Conservation (phyloP, 805 yeast species). For the Kluyveromyces wickerhamii region DNA sequence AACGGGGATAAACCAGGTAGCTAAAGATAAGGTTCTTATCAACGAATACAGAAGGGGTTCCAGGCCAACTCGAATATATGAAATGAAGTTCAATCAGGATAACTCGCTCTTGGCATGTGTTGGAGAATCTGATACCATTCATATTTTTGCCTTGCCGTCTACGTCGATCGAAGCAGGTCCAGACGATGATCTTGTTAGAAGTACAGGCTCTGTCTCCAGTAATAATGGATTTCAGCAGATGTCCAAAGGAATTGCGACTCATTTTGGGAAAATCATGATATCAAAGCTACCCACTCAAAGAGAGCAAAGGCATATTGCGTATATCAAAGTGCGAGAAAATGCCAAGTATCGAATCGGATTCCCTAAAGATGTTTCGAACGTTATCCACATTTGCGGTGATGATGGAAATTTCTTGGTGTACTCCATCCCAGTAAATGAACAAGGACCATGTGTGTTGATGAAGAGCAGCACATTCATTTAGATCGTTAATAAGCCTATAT, state of each 20-base stretch:
- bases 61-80: constrained; percentile 63
- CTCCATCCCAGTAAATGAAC: constrained; percentile 21
- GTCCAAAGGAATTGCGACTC: constrained; percentile 19
- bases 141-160: constrained; percentile 65
- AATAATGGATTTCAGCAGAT: neutral
- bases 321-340: constrained; percentile 19
- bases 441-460: constrained; percentile 23
- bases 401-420: constrained; percentile 24
- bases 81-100: constrained; percentile 57
- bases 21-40: constrained; percentile 14
- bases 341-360: constrained; percentile 21
- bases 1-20: constrained; percentile 39
- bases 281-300: constrained; percentile 26
- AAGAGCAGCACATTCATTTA: constrained; percentile 16
- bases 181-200: constrained; percentile 2
- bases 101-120: constrained; percentile 67
- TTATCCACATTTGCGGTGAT: constrained; percentile 23
- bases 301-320: constrained; percentile 25
- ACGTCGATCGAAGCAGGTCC: constrained; percentile 3
- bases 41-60: constrained; percentile 67
- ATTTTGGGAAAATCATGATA: constrained; percentile 20
- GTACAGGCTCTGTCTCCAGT: neutral
- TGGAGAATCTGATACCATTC: constrained; percentile 84
- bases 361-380: constrained; percentile 27
- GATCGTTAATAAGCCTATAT: too few species aligned